Conservation (phyloP, 768 basidiomycete genomes). For the Boletus pseudo-olivaceus region DNA sequence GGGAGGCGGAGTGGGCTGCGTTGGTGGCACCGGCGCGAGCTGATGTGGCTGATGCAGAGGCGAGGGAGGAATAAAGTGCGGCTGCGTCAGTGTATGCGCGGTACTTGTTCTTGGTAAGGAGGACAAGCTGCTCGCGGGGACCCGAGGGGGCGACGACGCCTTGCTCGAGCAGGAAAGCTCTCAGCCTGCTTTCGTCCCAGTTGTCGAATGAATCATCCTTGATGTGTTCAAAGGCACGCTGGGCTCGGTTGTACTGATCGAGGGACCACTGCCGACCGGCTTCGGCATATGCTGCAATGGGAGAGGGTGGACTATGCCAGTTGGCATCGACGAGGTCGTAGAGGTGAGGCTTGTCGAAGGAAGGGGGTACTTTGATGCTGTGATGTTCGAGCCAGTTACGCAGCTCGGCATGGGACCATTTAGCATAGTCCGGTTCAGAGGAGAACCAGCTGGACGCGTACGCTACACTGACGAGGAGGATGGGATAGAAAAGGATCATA, state of each 20-base stretch:
- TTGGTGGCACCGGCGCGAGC: constrained; percentile 46
- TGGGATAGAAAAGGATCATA: constrained; percentile 17
- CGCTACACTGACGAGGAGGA: constrained; percentile 36
- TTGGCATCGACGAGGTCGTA: constrained; percentile 56
- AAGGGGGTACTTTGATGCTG: constrained; percentile 51
- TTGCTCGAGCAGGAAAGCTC: constrained; percentile 82
- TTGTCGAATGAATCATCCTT: constrained; percentile 64
- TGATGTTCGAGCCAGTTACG: constrained; percentile 68
- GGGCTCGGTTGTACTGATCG: constrained; percentile 62
- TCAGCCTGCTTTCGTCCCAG: constrained; percentile 82
- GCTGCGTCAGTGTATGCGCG: constrained; percentile 58
- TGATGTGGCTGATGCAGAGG: constrained; percentile 46
- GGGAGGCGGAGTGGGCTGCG: constrained; percentile 35
- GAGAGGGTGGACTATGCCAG: constrained; percentile 39
- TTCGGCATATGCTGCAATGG: constrained; percentile 34
- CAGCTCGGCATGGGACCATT: constrained; percentile 66
- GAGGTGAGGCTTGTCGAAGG: constrained; percentile 38
- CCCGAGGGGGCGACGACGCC: constrained; percentile 82
- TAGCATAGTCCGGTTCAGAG: constrained; percentile 35
- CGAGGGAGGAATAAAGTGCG: constrained; percentile 48
- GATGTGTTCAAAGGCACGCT: constrained; percentile 56
- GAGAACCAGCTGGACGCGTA: constrained; percentile 54
- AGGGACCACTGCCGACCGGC: constrained; percentile 47
- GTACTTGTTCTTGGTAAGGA: constrained; percentile 73
- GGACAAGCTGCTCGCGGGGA: constrained; percentile 72